These are phyloP conservation scores for Rhipidocladum racemiflorum DNA, from an alignment of 176 grass and related monocot species.

Conservation along the genomic window DNA sequence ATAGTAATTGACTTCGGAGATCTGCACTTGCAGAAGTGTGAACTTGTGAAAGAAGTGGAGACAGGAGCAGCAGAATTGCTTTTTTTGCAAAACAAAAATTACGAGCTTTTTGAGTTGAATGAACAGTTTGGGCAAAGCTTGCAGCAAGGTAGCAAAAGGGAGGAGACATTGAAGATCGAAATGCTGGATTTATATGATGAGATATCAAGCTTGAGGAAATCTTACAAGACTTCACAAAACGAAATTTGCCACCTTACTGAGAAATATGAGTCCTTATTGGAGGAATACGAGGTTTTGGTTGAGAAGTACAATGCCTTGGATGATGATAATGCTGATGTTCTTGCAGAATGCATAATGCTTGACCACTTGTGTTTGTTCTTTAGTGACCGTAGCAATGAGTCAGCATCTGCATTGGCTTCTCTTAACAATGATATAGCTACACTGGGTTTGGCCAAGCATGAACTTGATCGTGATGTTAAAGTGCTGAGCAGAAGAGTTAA, in stretches of 20 bases:
- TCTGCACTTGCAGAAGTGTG: conserved; percentile 43
- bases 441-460: conserved; percentile 32
- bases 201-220: conserved; percentile 9
- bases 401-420: conserved; percentile 33
- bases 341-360: conserved; percentile 43
- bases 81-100: conserved; percentile 33
- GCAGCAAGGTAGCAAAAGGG: conserved; percentile 39
- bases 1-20: conserved; percentile 42
- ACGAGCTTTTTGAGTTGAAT: conserved; percentile 38
- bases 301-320: conserved; percentile 33
- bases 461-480: conserved; percentile 15
- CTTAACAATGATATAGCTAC: conserved; percentile 37
- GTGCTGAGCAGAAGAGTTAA: conserved; percentile 30
- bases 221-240: conserved; percentile 18
- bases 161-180: conserved; percentile 42
- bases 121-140: conserved; percentile 44
- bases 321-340: conserved; percentile 24
- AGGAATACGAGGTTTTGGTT: conserved; percentile 32
- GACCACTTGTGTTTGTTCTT: conserved; percentile 51
- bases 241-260: conserved; percentile 38
- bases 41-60: conserved; percentile 51
- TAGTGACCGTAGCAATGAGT: conserved; percentile 38
- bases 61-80: conserved; percentile 37
- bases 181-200: conserved; percentile 27
- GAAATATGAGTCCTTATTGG: conserved; percentile 37